phyloP scores from a whole-genome alignment of 192 early-diverging fungal genomes.

The Oehlia diaphana region DNA sequence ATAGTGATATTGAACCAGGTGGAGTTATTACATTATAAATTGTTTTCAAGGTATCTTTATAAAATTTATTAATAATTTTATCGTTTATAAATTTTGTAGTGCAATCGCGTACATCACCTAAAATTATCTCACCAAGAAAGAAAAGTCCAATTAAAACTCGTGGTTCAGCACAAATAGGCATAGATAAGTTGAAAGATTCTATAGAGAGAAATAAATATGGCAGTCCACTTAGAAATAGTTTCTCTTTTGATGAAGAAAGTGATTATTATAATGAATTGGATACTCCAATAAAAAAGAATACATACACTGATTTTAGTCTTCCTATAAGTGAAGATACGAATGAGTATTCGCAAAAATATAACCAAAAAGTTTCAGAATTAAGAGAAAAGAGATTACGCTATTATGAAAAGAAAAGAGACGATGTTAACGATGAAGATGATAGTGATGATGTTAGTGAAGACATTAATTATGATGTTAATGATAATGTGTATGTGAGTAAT shows the following conservation, averaged over 20 bases:
- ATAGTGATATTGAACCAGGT: not conserved
- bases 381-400: not conserved
- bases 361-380: not conserved
- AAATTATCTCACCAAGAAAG: slow-evolving; percentile 2
- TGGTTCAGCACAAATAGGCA: not conserved
- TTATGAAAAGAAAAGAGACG: not conserved
- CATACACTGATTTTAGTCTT: not conserved
- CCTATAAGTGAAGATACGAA: not conserved
- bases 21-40: not conserved
- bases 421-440: not conserved
- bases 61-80: not conserved
- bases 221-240: not conserved
- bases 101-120: not conserved
- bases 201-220: not conserved
- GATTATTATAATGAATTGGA: not conserved
- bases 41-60: not conserved
- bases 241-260: not conserved
- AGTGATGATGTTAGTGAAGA: too few relatives aligned
- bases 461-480: not conserved
- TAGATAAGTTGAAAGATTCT: not conserved
- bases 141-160: not conserved
- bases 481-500: not conserved
- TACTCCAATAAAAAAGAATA: not conserved
- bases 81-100: not conserved
- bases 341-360: not conserved